Base-by-base conservation (phyloP, 768 basidiomycete species). In the Podaxis carcinomalis region DNA sequence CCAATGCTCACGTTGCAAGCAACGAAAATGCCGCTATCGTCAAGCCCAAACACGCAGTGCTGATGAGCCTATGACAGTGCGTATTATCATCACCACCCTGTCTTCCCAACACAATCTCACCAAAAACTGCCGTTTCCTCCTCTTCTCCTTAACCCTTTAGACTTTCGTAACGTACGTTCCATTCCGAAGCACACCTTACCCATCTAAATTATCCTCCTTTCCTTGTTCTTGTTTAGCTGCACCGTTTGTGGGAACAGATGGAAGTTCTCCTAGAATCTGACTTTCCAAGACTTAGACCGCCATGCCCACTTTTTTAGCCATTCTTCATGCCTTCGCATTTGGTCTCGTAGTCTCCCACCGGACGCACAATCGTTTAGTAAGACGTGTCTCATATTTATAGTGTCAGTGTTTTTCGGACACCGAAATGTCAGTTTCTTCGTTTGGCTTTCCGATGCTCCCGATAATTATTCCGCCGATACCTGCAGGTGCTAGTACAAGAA, bases 31-130 rank as follows among this genome's bases (percentile, higher is more conserved):
- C 68, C 84, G 89, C 49, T 98, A 97, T 68, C 89, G 93, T 66
- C 95, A 98, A 78, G 93, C 93, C 67, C 97, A 99, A 72, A 99
- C 97, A 6, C 84, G 97, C 58, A 94, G 92, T 69, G 96, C 97
- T 6, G 97, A 98, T 77, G 97, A 98, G 75, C 95, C 96, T 23
- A 98, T 98, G 95, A 98, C 96, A 2, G 90, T 92, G 71, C 69
- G 88, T 81, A 19, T 57, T 39, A 42, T 49, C 42, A 5, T 36
- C 36, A 19, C 25, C 16, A 16, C 25, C 19, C 13, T 39, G 19
- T 13, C 40, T 44, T 25, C 28, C 59, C 64, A 40, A 46, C 58
- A 19, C 51, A 37, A 16, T 21, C 36, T 32, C 47, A 49, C 25
- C 21, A 23, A 49, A 49, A 13, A 49, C 25, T 64, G 11, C 25